Percentiles rank a stretch among this genome's conserved stretches.
Conservation (phyloP, 2,329 filamentous ascomycete species). For the Phialophora chinensis region DNA sequence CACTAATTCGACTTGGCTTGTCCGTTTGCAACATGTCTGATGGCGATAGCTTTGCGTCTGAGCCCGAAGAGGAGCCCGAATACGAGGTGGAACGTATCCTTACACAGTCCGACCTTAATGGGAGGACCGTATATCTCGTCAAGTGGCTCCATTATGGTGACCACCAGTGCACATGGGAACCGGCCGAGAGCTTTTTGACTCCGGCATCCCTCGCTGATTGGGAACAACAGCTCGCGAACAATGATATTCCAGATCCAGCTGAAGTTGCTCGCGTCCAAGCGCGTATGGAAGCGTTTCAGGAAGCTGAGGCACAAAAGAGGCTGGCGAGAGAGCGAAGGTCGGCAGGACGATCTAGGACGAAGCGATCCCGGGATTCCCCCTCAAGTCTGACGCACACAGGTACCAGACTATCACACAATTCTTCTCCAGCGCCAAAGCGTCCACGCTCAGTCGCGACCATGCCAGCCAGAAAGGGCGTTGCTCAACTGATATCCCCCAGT, state of each 20-base stretch:
- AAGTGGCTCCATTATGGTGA: constrained; percentile 68
- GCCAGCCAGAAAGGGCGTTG: not conserved
- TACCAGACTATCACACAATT: not conserved
- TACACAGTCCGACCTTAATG: constrained; percentile 50
- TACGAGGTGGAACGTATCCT: constrained; percentile 63
- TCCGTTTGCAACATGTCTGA: constrained; percentile 6
- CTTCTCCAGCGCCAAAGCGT: not conserved
- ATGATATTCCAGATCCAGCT: constrained; percentile 28
- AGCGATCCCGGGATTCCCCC: not conserved
- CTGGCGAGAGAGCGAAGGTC: not conserved
- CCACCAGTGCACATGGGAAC: constrained; percentile 63
- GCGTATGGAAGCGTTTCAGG: constrained; percentile 30
- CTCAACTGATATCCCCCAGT: not conserved
- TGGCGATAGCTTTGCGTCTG: not conserved
- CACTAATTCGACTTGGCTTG: not conserved
- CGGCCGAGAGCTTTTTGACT: constrained; percentile 49
- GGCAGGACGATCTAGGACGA: not conserved
- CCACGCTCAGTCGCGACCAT: not conserved
- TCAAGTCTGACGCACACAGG: not conserved
- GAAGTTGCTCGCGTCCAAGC: constrained; percentile 28
- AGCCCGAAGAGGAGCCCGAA: constrained; percentile 51
- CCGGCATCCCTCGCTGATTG: constrained; percentile 51
- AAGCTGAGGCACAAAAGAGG: constrained; percentile 4
- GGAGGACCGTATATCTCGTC: constrained; percentile 62
- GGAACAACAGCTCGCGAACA: constrained; percentile 44